Evolutionary conservation across 2,329 filamentous ascomycete genomes (phyloP).

Genomic region (Rugonectria rugulosa): DNA sequence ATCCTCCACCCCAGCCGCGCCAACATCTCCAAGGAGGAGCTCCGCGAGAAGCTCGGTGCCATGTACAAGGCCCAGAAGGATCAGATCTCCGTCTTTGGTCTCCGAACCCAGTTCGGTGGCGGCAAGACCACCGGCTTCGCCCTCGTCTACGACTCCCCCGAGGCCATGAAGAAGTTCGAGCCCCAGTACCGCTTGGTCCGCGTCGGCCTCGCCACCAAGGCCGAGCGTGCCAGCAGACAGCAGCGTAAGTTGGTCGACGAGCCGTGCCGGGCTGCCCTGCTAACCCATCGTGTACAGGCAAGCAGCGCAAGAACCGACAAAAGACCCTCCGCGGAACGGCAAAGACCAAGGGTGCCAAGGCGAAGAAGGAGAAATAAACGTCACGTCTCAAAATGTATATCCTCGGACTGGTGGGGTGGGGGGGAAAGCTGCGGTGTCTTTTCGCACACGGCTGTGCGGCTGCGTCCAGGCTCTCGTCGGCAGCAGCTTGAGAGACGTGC

Average conservation of each 20-base stretch:
- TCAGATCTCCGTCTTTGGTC: conserved; percentile 96
- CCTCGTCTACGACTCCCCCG: conserved; percentile 96
- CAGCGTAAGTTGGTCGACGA: conserved; percentile 99
- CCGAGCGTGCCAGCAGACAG: conserved; percentile 97
- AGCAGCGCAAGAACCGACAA: conserved; percentile 99
- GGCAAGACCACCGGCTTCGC: conserved; percentile 99
- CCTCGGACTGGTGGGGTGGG: conserved; percentile 38
- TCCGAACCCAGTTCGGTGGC: conserved; percentile 98
- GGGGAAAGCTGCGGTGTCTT: conserved; percentile 38
- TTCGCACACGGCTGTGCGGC: conserved; percentile 41
- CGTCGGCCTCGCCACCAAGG: conserved; percentile 90
- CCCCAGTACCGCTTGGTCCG: conserved; percentile 96
- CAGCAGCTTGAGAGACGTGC: conserved; percentile 37
- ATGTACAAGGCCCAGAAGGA: conserved; percentile 99
- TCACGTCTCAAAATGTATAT: conserved; percentile 44
- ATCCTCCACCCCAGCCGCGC: conserved; percentile 98
- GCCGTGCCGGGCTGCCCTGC: no score
- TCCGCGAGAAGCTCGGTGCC: conserved; percentile 91
- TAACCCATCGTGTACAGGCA: no score
- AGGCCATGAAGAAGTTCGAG: conserved; percentile 99
- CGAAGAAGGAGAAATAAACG: conserved; percentile 92
- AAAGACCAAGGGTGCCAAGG: conserved; percentile 95
- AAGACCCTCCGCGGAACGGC: conserved; percentile 98
- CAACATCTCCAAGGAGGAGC: conserved; percentile 99
- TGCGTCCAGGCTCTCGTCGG: conserved; percentile 32